Evolutionary conservation across 805 yeast genomes (phyloP).

Genomic region (Candida insectalens): DNA sequence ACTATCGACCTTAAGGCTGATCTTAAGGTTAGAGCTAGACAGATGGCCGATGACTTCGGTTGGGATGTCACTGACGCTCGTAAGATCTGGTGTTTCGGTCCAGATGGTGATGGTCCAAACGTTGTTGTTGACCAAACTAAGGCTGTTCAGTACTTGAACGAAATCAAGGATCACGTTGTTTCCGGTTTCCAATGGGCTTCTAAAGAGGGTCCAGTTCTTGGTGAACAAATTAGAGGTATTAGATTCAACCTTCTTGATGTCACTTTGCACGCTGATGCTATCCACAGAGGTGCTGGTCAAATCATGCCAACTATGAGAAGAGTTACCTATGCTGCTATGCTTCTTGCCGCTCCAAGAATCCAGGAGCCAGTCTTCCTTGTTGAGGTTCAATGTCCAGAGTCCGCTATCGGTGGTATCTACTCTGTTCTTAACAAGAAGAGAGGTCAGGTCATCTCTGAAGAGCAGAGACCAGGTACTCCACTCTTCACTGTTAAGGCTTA

Average conservation of each 20-base stretch:
- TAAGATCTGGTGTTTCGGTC: slow-evolving; percentile 99
- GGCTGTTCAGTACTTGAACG: slow-evolving; percentile 98
- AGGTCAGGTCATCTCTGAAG: slow-evolving; percentile 99
- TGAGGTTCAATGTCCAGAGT: slow-evolving; percentile 99
- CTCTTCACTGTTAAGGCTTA: slow-evolving; percentile 99
- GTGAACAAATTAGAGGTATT: slow-evolving; percentile 92
- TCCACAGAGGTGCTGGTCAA: slow-evolving; percentile 99
- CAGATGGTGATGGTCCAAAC: slow-evolving; percentile 99
- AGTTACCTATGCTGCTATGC: slow-evolving; percentile 96
- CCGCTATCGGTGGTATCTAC: slow-evolving; percentile 99
- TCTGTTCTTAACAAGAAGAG: slow-evolving; percentile 98
- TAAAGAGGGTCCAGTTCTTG: slow-evolving; percentile 98
- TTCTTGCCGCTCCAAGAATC: slow-evolving; percentile 96
- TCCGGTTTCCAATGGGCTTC: slow-evolving; percentile 99
- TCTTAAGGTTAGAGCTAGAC: slow-evolving; percentile 98
- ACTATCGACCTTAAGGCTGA: slow-evolving; percentile 91
- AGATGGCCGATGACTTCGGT: slow-evolving; percentile 97
- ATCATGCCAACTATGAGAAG: slow-evolving; percentile 99
- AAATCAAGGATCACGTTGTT: slow-evolving; percentile 98
- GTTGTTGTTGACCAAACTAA: slow-evolving; percentile 98
- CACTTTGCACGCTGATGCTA: slow-evolving; percentile 99
- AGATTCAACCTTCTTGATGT: slow-evolving; percentile 98
- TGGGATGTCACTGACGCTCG: slow-evolving; percentile 99
- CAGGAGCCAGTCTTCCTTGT: slow-evolving; percentile 99
- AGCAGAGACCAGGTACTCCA: slow-evolving; percentile 99